Percentiles rank a stretch among this genome's conserved stretches.
Conservation (phyloP, 2,329 filamentous ascomycete species). For the Geoglossum cookeanum region DNA sequence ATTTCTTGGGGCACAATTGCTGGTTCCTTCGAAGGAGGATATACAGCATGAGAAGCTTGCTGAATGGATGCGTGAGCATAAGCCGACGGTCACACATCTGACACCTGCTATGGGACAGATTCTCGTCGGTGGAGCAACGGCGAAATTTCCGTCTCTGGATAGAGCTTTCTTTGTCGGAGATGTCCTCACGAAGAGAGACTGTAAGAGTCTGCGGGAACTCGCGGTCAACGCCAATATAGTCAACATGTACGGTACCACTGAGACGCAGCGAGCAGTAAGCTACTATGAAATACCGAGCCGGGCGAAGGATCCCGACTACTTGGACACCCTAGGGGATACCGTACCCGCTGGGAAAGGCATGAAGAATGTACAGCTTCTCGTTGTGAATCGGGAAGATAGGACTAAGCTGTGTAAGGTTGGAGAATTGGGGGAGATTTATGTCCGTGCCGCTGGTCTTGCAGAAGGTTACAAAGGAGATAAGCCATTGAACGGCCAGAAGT, state of each 20-base stretch:
- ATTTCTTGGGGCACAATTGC: constrained; percentile 61
- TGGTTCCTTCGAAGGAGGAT: constrained; percentile 63
- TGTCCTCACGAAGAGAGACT: constrained; percentile 69
- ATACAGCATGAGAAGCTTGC: constrained; percentile 73
- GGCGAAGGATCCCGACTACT: constrained; percentile 40
- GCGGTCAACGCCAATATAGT: constrained; percentile 57
- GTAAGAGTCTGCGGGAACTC: constrained; percentile 52
- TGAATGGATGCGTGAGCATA: constrained; percentile 68
- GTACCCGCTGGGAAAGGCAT: constrained; percentile 77
- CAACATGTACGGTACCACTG: constrained; percentile 80
- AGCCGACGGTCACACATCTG: constrained; percentile 65
- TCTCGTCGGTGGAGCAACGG: constrained; percentile 62
- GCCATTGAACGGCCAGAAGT: constrained; percentile 54
- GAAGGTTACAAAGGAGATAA: constrained; percentile 53
- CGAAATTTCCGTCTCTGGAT: constrained; percentile 58
- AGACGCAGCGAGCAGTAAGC: constrained; percentile 62
- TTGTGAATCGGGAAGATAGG: constrained; percentile 51
- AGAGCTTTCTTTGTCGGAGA: constrained; percentile 85
- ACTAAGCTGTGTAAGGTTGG: constrained; percentile 58
- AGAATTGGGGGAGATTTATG: constrained; percentile 67
- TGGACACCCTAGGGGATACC: constrained; percentile 50
- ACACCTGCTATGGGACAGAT: constrained; percentile 97
- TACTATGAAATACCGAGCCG: constrained; percentile 61
- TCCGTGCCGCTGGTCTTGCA: constrained; percentile 66
- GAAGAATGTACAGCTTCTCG: constrained; percentile 70